Evolutionary conservation across 1,284 basidiomycete genomes (phyloP).

Genomic region (Singerocomus rubriflavus): DNA sequence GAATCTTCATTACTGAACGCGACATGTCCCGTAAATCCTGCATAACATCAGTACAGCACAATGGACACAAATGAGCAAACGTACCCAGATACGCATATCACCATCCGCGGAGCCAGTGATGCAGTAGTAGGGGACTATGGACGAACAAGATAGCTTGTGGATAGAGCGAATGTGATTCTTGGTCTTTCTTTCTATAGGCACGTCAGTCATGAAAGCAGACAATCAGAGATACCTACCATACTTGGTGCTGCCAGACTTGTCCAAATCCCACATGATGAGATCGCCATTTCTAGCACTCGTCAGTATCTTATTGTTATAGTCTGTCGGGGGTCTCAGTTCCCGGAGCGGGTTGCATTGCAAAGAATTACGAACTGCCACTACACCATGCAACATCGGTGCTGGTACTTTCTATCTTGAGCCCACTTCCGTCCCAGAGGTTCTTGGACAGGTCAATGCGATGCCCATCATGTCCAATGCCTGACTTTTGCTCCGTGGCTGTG

Average conservation of each 20-base stretch:
- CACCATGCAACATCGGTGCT: constrained; percentile 84
- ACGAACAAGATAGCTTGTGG: constrained; percentile 65
- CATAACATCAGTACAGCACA: background rate
- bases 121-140: constrained; percentile 62
- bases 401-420: constrained; percentile 70
- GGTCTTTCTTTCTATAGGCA: constrained; percentile 57
- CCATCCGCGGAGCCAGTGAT: constrained; percentile 84
- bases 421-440: constrained; percentile 72
- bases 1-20: constrained; percentile 68
- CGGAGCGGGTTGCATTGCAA: background rate
- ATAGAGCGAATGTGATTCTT: constrained; percentile 78
- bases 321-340: constrained; percentile 37
- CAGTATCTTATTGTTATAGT: constrained; percentile 73
- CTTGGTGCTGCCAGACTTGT: constrained; percentile 64
- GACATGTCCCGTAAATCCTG: constrained; percentile 76
- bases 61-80: constrained; percentile 19
- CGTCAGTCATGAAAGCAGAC: constrained; percentile 15
- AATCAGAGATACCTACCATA: constrained; percentile 50
- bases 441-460: constrained; percentile 63
- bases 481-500: constrained; percentile 47
- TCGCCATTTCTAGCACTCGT: constrained; percentile 84
- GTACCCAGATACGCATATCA: constrained; percentile 78
- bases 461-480: constrained; percentile 52
- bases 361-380: constrained; percentile 56
- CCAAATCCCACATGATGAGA: constrained; percentile 81